Evolutionary conservation across 148 eudicot species (phyloP), one percentile per base, ranked within the genome.

Genomic region (Euryodendron excelsum): DNA sequence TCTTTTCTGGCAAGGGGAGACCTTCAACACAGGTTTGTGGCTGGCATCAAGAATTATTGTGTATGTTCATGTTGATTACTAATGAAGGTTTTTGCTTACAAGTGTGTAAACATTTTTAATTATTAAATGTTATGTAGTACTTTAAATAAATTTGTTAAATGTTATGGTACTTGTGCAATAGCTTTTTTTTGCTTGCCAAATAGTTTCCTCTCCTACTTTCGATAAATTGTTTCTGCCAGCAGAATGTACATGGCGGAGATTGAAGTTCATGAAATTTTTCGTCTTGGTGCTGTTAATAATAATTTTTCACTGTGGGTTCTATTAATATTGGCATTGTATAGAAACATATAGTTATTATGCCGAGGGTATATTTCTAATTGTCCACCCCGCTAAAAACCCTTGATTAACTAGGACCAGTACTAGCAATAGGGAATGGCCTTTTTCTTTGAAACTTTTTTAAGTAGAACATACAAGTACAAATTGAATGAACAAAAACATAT

Each of bases 11-110:
- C 31, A 92, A 93, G 85, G 97, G 87, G 75, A 87, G 81, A 83
- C 99, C 97, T 69, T 82, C 98, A 44, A 83, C 79, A 61, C 94
- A 93, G 99, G 99, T 93, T 84, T 77, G 78, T 80, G 45, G 60
- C 34, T 80, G 28, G 37, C 63, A 36, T 17, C 65, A 33, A 45
- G 55, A 5, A 14, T 28, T 27, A 69, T 0, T 34, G 10, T 27
- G 20, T 47, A 41, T 30, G 27, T 45, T 45, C 36, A 45, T 44
- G 27, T 45, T 45, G 56, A 45, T 44, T 47, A 69, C n/a, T 25
- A n/a, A 0, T 17, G 28, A 23, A 44, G 30, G 1, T 64, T n/a
- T 50, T 15, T 44, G 47, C 23, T 36, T 7, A 13, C 18, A 27
- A 41, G 20, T 13, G 9, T 15, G 18, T 66, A 1, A 44, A 23